Evolutionary conservation across 331 rosid species (phyloP).

Genomic region (Malus hybrid): DNA sequence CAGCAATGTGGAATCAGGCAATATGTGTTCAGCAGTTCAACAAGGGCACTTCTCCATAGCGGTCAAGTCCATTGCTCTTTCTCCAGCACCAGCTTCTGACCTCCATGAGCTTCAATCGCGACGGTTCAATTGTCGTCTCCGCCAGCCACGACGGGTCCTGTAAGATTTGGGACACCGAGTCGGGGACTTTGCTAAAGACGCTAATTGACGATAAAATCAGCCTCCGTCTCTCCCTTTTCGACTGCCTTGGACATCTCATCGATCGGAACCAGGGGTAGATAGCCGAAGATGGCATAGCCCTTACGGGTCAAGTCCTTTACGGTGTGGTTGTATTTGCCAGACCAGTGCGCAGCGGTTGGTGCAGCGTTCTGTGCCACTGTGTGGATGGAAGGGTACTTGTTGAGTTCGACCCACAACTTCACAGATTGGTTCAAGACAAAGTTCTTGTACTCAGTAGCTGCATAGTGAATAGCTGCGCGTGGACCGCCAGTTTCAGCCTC

Average conservation of each 20-base stretch:
- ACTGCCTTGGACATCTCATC: slow-evolving; percentile 42
- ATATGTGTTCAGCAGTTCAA: slow-evolving; percentile 42
- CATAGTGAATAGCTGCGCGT: slow-evolving; percentile 40
- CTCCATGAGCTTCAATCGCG: too few relatives aligned
- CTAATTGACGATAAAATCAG: too few relatives aligned
- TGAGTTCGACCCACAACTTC: slow-evolving; percentile 44
- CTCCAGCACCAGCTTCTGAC: slow-evolving; percentile 23
- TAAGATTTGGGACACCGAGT: too few relatives aligned
- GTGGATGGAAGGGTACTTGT: slow-evolving; percentile 38
- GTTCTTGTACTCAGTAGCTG: slow-evolving; percentile 47
- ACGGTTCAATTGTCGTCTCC: too few relatives aligned
- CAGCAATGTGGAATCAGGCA: slow-evolving; percentile 40
- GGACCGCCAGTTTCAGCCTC: slow-evolving; percentile 59
- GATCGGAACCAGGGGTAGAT: slow-evolving; percentile 59
- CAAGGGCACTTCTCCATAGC: slow-evolving; percentile 95
- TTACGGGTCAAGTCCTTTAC: slow-evolving; percentile 37
- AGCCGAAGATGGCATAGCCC: slow-evolving; percentile 39
- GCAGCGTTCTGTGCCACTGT: slow-evolving; percentile 34
- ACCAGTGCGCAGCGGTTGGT: slow-evolving; percentile 39
- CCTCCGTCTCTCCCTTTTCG: slow-evolving; percentile 18
- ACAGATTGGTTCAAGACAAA: slow-evolving; percentile 36
- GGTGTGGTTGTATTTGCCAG: slow-evolving; percentile 45
- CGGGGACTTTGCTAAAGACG: too few relatives aligned
- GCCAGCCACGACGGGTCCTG: too few relatives aligned
- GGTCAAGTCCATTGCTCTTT: slow-evolving; percentile 36